phyloP scores from a whole-genome alignment of 2,329 filamentous ascomycete genomes.

The Aspergillus quadricinctus region DNA sequence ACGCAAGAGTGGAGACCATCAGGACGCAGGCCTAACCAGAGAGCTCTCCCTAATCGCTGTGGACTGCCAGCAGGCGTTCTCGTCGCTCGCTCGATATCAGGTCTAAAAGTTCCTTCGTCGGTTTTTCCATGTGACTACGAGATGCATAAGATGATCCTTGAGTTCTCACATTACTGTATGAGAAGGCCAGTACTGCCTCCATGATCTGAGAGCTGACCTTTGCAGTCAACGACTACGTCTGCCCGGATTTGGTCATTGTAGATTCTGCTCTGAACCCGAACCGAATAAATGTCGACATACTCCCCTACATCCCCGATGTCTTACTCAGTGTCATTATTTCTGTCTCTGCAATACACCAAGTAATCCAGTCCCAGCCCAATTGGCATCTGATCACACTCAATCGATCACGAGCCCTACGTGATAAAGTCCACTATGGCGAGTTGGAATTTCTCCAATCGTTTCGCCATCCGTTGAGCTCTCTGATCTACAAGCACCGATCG shows the following conservation, averaged over 20 bases:
- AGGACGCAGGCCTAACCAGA: background rate
- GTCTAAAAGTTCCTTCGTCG: background rate
- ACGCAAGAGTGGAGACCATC: too few relatives aligned
- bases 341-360: background rate
- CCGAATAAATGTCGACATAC: background rate
- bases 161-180: background rate
- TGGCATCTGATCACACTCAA: background rate
- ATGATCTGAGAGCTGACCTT: background rate
- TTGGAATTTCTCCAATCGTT: background rate
- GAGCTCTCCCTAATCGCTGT: background rate
- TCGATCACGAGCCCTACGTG: background rate
- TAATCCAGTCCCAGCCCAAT: background rate
- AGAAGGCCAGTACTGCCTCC: background rate
- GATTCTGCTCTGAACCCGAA: background rate
- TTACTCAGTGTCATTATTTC: background rate
- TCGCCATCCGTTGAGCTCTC: background rate
- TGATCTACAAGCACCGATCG: background rate
- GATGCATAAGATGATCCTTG: background rate
- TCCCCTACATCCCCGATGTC: background rate
- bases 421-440: background rate
- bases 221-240: background rate
- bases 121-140: background rate
- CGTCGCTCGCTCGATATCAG: background rate
- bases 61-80: background rate
- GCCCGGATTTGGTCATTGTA: background rate